Evolutionary conservation across 73 alveolate species (phyloP).

Genomic region (Tetrahymena borealis): DNA sequence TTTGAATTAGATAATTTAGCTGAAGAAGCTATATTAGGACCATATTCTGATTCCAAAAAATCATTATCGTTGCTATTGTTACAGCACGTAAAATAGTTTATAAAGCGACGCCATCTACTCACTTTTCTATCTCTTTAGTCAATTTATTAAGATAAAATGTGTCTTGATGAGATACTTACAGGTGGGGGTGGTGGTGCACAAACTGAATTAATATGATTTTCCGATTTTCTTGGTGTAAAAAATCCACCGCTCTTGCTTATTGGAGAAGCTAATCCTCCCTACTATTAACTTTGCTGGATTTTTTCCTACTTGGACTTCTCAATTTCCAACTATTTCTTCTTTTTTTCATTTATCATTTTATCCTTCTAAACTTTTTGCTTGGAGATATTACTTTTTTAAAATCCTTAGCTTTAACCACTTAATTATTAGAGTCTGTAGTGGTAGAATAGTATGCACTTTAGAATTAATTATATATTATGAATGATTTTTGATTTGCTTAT

Average conservation of each 20-base stretch:
- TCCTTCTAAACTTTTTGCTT: not conserved
- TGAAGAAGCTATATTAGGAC: not conserved
- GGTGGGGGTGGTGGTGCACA: not conserved
- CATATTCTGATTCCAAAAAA: not conserved
- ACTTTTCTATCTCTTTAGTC: not conserved
- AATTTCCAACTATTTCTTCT: not conserved
- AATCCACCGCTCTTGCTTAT: not conserved
- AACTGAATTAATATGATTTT: not conserved
- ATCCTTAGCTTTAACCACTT: too few relatives aligned
- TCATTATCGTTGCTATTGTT: not conserved
- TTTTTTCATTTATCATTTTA: not conserved
- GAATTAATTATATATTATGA: too few relatives aligned
- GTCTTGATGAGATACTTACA: not conserved
- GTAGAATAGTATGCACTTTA: too few relatives aligned
- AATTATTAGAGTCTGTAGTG: too few relatives aligned
- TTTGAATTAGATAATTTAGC: not conserved
- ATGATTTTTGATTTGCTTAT: too few relatives aligned
- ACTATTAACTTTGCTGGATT: not conserved
- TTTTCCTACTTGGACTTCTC: not conserved
- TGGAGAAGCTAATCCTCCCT: not conserved
- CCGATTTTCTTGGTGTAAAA: not conserved
- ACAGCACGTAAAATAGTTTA: not conserved
- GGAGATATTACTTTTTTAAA: not conserved
- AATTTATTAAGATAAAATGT: not conserved
- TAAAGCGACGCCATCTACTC: not conserved